Conservation (phyloP, 306 rosid genomes). For the Lupinus albus region DNA sequence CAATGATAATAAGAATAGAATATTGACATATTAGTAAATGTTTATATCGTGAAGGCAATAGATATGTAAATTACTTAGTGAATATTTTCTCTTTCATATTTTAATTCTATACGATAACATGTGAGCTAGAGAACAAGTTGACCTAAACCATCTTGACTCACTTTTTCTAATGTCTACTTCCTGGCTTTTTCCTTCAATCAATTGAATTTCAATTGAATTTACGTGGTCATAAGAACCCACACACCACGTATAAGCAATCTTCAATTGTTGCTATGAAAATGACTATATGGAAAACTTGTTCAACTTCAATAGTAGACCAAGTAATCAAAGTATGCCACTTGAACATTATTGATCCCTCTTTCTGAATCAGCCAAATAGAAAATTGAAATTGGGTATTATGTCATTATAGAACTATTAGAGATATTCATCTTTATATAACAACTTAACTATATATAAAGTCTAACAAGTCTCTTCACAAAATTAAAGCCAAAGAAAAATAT, state of each 20-base stretch:
- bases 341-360: background rate
- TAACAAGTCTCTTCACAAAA: slow-evolving; percentile 34
- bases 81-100: no score
- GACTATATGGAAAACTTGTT: slow-evolving; percentile 29
- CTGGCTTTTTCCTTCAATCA: background rate
- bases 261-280: slow-evolving; percentile 3
- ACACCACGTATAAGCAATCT: background rate
- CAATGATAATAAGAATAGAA: no score
- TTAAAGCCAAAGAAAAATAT: slow-evolving; percentile 26
- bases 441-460: slow-evolving; percentile 19
- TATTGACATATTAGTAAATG: no score
- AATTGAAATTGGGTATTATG: background rate
- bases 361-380: background rate
- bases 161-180: background rate
- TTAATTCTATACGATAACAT: no score
- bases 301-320: background rate
- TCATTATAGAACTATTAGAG: background rate
- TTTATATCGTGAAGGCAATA: no score
- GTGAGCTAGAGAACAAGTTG: slow-evolving; percentile 6
- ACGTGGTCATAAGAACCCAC: slow-evolving; percentile 16
- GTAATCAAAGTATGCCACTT: slow-evolving; percentile 6
- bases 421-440: slow-evolving; percentile 5
- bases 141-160: background rate
- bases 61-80: no score
- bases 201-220: slow-evolving; percentile 32